Base-by-base conservation (phyloP, 129 eudicot species). In the Centrapalus pauciflorus region DNA sequence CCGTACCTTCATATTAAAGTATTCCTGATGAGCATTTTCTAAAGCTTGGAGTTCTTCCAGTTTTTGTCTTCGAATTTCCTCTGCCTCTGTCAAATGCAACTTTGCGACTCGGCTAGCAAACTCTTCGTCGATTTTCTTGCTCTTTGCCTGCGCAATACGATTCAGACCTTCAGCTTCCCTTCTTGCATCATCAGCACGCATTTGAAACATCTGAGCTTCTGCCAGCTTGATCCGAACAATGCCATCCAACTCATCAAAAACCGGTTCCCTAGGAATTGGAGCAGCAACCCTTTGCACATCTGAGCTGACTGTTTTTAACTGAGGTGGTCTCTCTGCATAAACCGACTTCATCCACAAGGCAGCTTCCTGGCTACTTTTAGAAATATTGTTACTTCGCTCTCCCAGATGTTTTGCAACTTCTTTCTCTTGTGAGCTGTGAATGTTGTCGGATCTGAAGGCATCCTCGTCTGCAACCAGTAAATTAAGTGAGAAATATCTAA, bases 121-220 rank as follows among this genome's bases (percentile, higher is more conserved):
- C 58, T 89, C 99, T 51, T 94, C 95, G 5, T 94, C 97, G 1
- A 86, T 64, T 59, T 89, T 89, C 69, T 89, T 90, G 55, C 77
- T 86, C 71, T 94, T 94, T 2, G 87, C 80, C 0, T 76, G 69
- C 4, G 93, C 84, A 38, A 94, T 89, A 17, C 88, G 86, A 59
- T 82, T 82, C 48, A 94, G 72, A 24, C 95, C 97, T 67, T 89
- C 99, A 3, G 97, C 96, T 72, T 94, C 99, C 61, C 84, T 80
- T 71, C 93, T 85, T 61, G 99, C 99, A 71, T 89, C 97, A 29
- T 94, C 97, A 11, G 99, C 97, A 5, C 97, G 99, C 41, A 73
- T 57, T 72, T 89, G 95, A 50, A 94, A 94, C 96, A 94, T 84
- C 54, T 89, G 76, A n/a, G 97, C 92, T 67, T 94, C 99, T 7